A percentile compares a stretch with the other conserved stretches of the same genome.
Conservation (phyloP, 2,329 filamentous ascomycete species). For the Simplicillium sp. region DNA sequence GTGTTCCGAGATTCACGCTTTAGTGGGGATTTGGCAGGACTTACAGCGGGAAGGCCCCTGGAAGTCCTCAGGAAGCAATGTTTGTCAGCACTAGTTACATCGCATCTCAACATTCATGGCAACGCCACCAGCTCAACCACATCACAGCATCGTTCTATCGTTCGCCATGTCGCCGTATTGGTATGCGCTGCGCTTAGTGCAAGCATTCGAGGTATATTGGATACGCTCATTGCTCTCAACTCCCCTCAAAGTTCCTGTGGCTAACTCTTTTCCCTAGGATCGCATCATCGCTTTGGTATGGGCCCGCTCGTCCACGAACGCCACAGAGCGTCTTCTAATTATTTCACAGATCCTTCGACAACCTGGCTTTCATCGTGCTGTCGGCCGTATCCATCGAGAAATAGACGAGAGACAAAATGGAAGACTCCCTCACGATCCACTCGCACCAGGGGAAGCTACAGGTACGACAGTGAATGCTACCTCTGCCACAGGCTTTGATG, state of each 20-base stretch:
- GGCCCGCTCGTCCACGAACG: constrained; percentile 1
- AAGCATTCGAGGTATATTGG: constrained; percentile 20
- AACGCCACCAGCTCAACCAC: not conserved
- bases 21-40: too few species aligned
- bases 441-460: constrained; percentile 43
- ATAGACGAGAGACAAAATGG: constrained; percentile 40
- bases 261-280: constrained; percentile 14
- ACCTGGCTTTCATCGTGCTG: constrained; percentile 40
- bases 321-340: not conserved
- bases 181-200: constrained; percentile 22
- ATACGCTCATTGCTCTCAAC: too few species aligned
- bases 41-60: too few species aligned
- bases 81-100: not conserved
- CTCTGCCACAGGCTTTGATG: not conserved
- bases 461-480: constrained; percentile 18
- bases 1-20: too few species aligned
- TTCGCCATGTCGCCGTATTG: constrained; percentile 20
- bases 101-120: not conserved
- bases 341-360: constrained; percentile 34
- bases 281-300: constrained; percentile 22
- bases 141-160: not conserved
- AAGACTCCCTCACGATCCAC: constrained; percentile 38
- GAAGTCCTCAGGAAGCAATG: too few species aligned
- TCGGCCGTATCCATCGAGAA: constrained; percentile 40
- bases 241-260: not conserved